phyloP scores from a whole-genome alignment of 192 early-diverging fungal genomes.

The Umbelopsis sp. region DNA sequence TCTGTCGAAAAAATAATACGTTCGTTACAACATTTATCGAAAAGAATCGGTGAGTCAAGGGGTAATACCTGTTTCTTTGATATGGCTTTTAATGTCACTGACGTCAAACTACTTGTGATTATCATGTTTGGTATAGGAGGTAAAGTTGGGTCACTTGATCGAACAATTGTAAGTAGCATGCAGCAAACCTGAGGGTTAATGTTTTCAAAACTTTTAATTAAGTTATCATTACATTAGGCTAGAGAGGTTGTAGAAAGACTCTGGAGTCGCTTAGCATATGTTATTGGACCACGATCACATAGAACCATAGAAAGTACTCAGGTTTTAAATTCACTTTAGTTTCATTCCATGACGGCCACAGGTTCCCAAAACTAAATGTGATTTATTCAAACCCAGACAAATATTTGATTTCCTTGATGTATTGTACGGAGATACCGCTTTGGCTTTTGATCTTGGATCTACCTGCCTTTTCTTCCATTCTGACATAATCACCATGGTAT shows the following conservation, averaged over 20 bases:
- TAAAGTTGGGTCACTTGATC: slow-evolving; percentile 11
- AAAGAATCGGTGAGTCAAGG: slow-evolving; percentile 1
- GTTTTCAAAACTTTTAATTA: not conserved
- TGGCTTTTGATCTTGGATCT: not conserved
- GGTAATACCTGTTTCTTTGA: not conserved
- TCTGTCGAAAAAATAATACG: slow-evolving; percentile 3
- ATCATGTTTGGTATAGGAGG: slow-evolving; percentile 17
- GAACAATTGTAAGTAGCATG: slow-evolving; percentile 21
- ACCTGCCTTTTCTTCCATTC: not conserved
- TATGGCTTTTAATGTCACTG: not conserved
- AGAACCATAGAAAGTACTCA: not conserved
- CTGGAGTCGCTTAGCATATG: slow-evolving; percentile 19
- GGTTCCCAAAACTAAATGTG: not conserved
- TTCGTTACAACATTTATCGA: not conserved
- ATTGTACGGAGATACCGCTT: not conserved
- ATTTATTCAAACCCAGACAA: not conserved
- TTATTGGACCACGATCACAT: not conserved
- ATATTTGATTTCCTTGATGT: not conserved
- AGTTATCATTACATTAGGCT: slow-evolving; percentile 8
- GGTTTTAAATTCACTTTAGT: not conserved
- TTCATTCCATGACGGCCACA: not conserved
- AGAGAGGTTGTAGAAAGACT: slow-evolving; percentile 19
- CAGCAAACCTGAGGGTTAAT: not conserved
- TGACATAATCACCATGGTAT: not conserved
- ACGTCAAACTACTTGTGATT: slow-evolving; percentile 15